These are phyloP conservation scores for Pythium aristosporum DNA, from an alignment of 352 stramenopile species.

Conservation along the genomic window DNA sequence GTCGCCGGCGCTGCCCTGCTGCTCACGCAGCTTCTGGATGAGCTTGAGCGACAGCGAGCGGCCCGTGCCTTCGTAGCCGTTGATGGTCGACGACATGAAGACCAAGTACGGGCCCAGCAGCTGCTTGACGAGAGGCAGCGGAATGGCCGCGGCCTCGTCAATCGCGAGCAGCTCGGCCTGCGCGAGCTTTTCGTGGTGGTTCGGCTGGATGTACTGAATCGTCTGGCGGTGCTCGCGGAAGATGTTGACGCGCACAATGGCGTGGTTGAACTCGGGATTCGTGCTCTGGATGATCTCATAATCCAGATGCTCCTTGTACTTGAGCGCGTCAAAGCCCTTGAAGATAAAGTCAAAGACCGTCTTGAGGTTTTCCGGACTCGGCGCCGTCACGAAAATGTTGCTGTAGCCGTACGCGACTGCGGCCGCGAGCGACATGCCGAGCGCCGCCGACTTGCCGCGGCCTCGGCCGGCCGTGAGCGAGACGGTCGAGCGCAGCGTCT, in stretches of 20 bases:
- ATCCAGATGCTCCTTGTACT: constrained; percentile 98
- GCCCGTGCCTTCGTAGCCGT: constrained; percentile 99
- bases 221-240: constrained; percentile 97
- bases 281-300: constrained; percentile 93
- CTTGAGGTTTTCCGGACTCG: constrained; percentile 97
- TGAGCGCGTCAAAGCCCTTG: constrained; percentile 91
- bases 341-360: constrained; percentile 99
- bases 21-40: constrained; percentile 96
- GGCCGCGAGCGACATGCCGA: constrained; percentile 90
- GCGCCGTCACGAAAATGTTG: constrained; percentile 98
- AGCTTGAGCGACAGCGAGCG: constrained; percentile 98
- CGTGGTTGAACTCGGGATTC: constrained; percentile 82
- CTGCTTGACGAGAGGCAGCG: constrained; percentile 96
- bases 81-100: constrained; percentile 99
- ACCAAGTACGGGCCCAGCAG: constrained; percentile 96
- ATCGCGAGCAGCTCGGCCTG: constrained; percentile 98
- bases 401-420: constrained; percentile 91
- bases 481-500: constrained; percentile 93
- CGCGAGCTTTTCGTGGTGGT: constrained; percentile 95
- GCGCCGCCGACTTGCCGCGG: constrained; percentile 97
- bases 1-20: constrained; percentile 82
- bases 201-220: constrained; percentile 96
- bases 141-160: constrained; percentile 99
- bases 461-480: constrained; percentile 92
- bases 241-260: constrained; percentile 96